Evolutionary conservation across 345 rosid genomes (phyloP).

Genomic region (Euphorbia peplus): DNA sequence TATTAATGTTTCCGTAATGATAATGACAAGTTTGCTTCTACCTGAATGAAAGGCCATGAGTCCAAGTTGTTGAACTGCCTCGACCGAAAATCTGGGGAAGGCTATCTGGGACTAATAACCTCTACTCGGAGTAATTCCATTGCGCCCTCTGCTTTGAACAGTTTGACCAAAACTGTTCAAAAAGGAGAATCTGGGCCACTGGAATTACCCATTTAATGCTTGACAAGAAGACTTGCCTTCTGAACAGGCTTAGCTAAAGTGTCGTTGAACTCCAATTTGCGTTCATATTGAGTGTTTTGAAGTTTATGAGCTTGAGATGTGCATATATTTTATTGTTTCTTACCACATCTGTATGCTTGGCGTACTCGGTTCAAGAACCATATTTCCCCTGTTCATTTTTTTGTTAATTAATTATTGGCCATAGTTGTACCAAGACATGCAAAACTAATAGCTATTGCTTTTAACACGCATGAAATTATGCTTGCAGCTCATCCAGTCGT

Average conservation of each 20-base stretch:
- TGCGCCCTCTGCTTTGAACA: no score
- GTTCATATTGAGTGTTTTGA: background rate
- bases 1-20: background rate
- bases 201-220: background rate
- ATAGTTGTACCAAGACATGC: background rate
- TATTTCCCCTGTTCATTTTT: background rate
- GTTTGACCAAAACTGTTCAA: background rate
- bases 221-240: background rate
- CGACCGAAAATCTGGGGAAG: background rate
- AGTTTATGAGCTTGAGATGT: background rate
- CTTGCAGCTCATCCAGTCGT: slow-evolving; percentile 78
- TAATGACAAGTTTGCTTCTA: background rate
- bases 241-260: background rate
- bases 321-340: background rate
- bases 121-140: no score
- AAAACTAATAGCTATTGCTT: background rate
- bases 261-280: background rate
- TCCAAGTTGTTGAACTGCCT: background rate
- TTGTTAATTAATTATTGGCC: background rate
- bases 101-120: background rate
- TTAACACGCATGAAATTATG: slow-evolving; percentile 27
- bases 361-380: background rate
- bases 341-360: background rate
- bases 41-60: background rate
- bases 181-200: background rate